A percentile compares a stretch with the other conserved stretches of the same genome.
phyloP scores from a whole-genome alignment of 2,329 filamentous ascomycete species.

The Xylariaceae sp. region DNA sequence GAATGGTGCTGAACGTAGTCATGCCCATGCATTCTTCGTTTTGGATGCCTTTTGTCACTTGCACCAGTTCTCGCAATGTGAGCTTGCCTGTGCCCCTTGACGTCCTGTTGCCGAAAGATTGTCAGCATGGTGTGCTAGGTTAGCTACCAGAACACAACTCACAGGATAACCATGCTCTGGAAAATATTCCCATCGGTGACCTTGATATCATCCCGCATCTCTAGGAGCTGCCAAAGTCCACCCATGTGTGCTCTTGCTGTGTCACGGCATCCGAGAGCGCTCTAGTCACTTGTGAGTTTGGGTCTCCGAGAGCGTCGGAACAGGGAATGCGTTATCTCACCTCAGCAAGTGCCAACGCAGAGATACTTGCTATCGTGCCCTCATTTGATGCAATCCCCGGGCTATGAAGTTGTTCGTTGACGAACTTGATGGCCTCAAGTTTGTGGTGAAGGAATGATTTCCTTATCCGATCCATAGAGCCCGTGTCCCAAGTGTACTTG shows the following conservation, averaged over 20 bases:
- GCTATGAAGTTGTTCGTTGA: constrained; percentile 23
- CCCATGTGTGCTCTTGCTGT: constrained; percentile 22
- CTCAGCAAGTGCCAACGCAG: constrained; percentile 20
- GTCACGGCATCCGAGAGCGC: constrained; percentile 20
- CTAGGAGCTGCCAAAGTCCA: constrained; percentile 18
- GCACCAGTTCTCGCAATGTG: constrained; percentile 16
- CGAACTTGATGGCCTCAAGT: constrained; percentile 23
- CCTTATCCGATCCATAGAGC: constrained; percentile 22
- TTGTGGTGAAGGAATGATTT: constrained; percentile 23
- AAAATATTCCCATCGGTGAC: constrained; percentile 19
- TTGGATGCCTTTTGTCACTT: constrained; percentile 17
- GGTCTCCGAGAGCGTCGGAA: neutral
- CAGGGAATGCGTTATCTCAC: constrained; percentile 6
- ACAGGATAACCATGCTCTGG: constrained; percentile 21
- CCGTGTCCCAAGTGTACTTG: constrained; percentile 24
- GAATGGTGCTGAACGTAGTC: constrained; percentile 15
- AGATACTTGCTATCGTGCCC: constrained; percentile 21
- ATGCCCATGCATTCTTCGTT: constrained; percentile 16
- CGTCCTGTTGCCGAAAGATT: constrained; percentile 9
- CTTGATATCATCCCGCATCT: constrained; percentile 16
- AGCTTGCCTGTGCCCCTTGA: constrained; percentile 19
- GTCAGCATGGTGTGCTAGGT: neutral
- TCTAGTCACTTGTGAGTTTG: constrained; percentile 14
- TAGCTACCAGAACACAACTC: neutral
- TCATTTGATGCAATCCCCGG: constrained; percentile 15